Evolutionary conservation across 495 filamentous ascomycete genomes (phyloP).

Genomic region (Talaromyces liani): DNA sequence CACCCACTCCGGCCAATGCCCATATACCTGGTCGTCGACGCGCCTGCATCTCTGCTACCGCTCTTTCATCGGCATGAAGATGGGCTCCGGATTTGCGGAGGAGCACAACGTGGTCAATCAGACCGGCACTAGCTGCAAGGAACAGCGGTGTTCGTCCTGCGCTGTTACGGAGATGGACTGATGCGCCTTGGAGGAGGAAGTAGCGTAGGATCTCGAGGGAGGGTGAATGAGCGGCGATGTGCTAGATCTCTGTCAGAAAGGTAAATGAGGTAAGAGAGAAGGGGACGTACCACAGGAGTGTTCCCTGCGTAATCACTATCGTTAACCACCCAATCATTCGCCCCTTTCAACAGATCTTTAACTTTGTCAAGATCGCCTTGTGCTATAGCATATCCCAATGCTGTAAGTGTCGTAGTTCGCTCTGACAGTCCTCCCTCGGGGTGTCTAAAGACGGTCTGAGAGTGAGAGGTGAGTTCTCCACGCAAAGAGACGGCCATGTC

Average conservation of each 20-base stretch:
- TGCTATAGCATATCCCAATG: constrained; percentile 74
- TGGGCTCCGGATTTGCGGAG: constrained; percentile 65
- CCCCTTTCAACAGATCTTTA: constrained; percentile 56
- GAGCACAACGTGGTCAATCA: constrained; percentile 54
- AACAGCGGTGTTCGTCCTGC: constrained; percentile 77
- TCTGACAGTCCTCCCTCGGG: constrained; percentile 48
- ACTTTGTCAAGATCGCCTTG: constrained; percentile 61
- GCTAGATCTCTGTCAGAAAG: constrained; percentile 30
- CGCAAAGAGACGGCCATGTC: constrained; percentile 72
- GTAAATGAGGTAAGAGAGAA: constrained; percentile 1
- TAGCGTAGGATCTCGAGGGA: constrained; percentile 58
- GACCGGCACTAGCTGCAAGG: constrained; percentile 58
- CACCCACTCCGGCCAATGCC: constrained; percentile 38
- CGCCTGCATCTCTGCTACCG: constrained; percentile 39
- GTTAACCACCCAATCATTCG: constrained; percentile 61
- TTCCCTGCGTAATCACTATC: constrained; percentile 83
- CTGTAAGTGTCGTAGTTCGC: constrained; percentile 50
- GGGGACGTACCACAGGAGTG: constrained; percentile 60
- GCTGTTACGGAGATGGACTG: constrained; percentile 78
- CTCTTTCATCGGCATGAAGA: constrained; percentile 56
- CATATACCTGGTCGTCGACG: constrained; percentile 37
- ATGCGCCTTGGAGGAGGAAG: constrained; percentile 70
- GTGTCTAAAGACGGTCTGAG: constrained; percentile 60
- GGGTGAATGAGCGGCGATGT: constrained; percentile 56
- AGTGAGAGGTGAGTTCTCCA: constrained; percentile 79